phyloP scores from a whole-genome alignment of 2,329 filamentous ascomycete genomes.

The Falciphora oryzae region DNA sequence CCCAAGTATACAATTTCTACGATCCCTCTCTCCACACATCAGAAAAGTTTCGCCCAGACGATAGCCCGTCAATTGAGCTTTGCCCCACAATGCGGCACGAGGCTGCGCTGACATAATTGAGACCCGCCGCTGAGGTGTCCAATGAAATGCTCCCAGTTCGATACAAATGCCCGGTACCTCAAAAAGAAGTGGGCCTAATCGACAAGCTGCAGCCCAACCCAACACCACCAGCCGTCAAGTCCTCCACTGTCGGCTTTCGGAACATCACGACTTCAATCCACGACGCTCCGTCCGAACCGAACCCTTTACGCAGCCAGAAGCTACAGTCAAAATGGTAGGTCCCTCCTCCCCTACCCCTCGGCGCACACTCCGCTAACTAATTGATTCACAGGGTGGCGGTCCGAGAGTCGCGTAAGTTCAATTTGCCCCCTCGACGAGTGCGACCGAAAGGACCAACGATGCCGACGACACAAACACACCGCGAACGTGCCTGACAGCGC shows the following conservation, averaged over 20 bases:
- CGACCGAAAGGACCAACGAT: neutral
- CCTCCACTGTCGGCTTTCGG: constrained; percentile 17
- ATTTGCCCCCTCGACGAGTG: constrained; percentile 8
- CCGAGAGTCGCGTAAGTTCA: constrained; percentile 52
- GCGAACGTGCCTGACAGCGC: constrained; percentile 14
- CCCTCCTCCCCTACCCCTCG: neutral
- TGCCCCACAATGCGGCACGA: constrained; percentile 1
- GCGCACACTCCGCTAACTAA: constrained; percentile 32
- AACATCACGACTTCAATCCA: constrained; percentile 10
- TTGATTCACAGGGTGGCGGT: constrained; percentile 61
- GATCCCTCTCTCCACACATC: neutral
- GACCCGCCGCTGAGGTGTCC: neutral
- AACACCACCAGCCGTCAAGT: neutral
- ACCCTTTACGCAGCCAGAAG: neutral
- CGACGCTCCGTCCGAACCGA: neutral
- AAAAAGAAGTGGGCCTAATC: neutral
- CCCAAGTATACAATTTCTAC: neutral
- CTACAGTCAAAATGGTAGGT: constrained; percentile 50
- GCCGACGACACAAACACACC: neutral
- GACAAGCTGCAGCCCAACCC: neutral
- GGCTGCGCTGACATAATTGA: constrained; percentile 9
- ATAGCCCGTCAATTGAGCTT: constrained; percentile 5
- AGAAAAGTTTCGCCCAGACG: constrained; percentile 14
- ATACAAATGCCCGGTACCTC: neutral
- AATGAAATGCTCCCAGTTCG: neutral